Evolutionary conservation across 352 stramenopile genomes (phyloP), one percentile per base, ranked within the genome.

Genomic region (Peronospora tabacina): DNA sequence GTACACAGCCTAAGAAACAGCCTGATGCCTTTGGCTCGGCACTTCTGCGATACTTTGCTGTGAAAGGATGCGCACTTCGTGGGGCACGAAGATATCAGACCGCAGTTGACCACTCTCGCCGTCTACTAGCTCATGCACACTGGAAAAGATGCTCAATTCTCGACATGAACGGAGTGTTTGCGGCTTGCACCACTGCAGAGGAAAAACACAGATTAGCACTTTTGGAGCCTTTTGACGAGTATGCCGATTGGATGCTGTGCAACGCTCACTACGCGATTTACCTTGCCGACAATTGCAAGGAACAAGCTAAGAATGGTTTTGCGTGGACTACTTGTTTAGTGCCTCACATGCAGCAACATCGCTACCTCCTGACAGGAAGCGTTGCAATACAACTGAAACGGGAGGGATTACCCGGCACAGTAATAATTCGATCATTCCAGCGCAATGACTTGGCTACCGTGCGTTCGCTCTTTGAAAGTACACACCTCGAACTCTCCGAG

Each of bases 151-250:
- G 70, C 10, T 55, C 69, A 10, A 67, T 87, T 9, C 17, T 78
- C 8, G 68, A 87, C 28, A 85, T 90, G 75, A 90, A 90, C 34
- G 56, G 65, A 7, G 61, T 87, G 8, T 82, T 75, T 42, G 48
- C 58, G 2, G 52, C 37, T 2, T 70, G 66, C 8, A 72, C 63
- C 8, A 66, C 34, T 29, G 17, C 28, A 12, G 39, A 64, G n/a
- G 75, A 87, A 44, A 78, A 76, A 36, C 38, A 45, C 19, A 70
- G 71, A 13, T 20, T 86, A n/a, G 33, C 62, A n/a, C 33, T 49
- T 1, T 60, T 87, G 17, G 78, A 90, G 33, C 57, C 62, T 5
- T 90, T 90, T 40, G 78, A 90, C 45, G 78, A 90, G 33, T 82
- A 69, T 45, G 62, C 63, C 11, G 78, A 90, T 55, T 85, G 70